A percentile compares a stretch with the other conserved stretches of the same genome.
Conservation (phyloP, 345 rosid species). For the Eucalyptus curtisii region DNA sequence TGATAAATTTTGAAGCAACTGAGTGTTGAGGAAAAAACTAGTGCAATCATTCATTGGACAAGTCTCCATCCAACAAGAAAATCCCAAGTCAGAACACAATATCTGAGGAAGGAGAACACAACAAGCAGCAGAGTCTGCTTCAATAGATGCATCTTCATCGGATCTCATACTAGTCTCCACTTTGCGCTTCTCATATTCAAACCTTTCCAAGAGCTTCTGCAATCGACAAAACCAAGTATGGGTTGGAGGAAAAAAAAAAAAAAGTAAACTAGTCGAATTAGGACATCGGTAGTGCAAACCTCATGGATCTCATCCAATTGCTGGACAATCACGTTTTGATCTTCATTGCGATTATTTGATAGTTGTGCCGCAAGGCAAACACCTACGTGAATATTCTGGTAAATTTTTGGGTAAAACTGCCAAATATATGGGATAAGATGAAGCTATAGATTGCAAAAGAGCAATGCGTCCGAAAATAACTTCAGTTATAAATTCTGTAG, state of each 20-base stretch:
- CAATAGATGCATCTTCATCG: constrained; percentile 4
- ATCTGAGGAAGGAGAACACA: constrained; percentile 44
- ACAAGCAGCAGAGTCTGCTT: constrained; percentile 23
- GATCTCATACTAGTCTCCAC: constrained; percentile 15
- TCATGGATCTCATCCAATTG: constrained; percentile 54
- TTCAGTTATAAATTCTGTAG: background rate
- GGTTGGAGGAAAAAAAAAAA: background rate
- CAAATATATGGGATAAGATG: background rate
- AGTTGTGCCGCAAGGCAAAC: constrained; percentile 67
- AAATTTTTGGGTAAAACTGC: background rate
- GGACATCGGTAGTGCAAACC: constrained; percentile 26
- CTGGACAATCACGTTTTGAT: constrained; percentile 15
- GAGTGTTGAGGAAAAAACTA: constrained; percentile 62
- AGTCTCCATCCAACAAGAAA: constrained; percentile 42
- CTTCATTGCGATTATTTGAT: constrained; percentile 24
- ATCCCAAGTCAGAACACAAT: constrained; percentile 31
- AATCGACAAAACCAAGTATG: background rate
- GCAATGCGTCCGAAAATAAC: background rate
- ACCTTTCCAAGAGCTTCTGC: constrained; percentile 61
- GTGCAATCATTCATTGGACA: constrained; percentile 39
- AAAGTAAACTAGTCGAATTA: background rate
- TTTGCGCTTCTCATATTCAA: constrained; percentile 41
- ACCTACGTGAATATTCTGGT: constrained; percentile 24
- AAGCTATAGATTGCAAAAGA: background rate
- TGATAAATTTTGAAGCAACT: constrained; percentile 47